Evolutionary conservation across 2,329 filamentous ascomycete species (phyloP).

Genomic region (Hymenoscyphus linearis): DNA sequence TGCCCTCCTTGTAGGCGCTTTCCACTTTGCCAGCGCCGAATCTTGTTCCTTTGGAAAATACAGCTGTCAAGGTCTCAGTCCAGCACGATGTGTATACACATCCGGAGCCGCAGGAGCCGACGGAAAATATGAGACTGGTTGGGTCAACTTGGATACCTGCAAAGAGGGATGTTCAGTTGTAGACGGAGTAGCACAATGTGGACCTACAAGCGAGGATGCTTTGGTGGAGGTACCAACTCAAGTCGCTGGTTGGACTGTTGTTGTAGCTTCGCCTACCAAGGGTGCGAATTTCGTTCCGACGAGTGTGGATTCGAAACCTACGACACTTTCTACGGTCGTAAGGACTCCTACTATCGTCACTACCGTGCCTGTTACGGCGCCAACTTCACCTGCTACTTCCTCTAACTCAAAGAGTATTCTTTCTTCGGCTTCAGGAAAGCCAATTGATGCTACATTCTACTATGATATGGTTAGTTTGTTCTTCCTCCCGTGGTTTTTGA

Average conservation of each 20-base stretch:
- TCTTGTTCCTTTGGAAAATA: not conserved
- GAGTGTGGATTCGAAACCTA: not conserved
- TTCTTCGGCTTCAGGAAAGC: not conserved
- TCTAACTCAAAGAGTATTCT: not conserved
- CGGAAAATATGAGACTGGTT: not conserved
- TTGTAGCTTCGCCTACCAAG: not conserved
- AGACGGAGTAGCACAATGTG: not conserved
- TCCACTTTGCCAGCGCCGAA: not conserved
- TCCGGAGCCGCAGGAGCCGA: not conserved
- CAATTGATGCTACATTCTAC: conserved; percentile 1
- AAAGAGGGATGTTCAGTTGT: not conserved
- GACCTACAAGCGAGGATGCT: not conserved
- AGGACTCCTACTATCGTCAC: not conserved
- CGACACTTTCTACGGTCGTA: not conserved
- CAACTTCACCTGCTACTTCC: not conserved
- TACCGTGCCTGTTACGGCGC: not conserved
- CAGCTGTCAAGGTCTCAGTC: not conserved
- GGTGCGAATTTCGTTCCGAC: not conserved
- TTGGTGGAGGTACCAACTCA: not conserved
- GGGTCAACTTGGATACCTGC: not conserved
- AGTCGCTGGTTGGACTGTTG: not conserved
- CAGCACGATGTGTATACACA: not conserved
- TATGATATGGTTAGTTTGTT: not conserved
- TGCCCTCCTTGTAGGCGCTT: not conserved
- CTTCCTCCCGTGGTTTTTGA: too few species aligned